These are phyloP conservation scores for Aaosphaeria arxii DNA, from an alignment of 2,329 filamentous ascomycete species.

Conservation along the genomic window DNA sequence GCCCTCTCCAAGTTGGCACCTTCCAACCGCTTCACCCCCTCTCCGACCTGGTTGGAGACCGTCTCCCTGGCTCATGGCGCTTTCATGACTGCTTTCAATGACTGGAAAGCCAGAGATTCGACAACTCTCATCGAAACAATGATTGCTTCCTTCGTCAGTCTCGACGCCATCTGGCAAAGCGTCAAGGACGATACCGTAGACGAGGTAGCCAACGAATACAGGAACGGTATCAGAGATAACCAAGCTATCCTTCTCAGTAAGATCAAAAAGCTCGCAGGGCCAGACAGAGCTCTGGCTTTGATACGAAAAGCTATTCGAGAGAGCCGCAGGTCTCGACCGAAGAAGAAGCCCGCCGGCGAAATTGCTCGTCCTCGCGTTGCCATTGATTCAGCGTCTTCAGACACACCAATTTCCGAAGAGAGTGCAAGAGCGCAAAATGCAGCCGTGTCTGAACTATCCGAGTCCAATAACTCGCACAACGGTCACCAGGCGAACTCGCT, in stretches of 20 bases:
- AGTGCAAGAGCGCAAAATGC: conserved; percentile 36
- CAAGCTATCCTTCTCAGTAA: conserved; percentile 75
- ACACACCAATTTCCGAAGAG: conserved; percentile 22
- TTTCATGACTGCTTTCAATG: conserved; percentile 75
- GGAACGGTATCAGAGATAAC: conserved; percentile 76
- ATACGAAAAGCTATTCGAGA: conserved; percentile 74
- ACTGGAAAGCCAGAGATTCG: conserved; percentile 80
- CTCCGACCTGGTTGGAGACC: conserved; percentile 58
- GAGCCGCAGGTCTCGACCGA: conserved; percentile 62
- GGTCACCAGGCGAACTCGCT: conserved; percentile 43
- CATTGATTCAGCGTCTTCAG: conserved; percentile 37
- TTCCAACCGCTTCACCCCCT: conserved; percentile 65
- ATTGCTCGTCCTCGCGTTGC: conserved; percentile 64
- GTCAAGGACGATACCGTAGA: conserved; percentile 76
- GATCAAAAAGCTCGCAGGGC: conserved; percentile 74
- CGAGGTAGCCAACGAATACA: conserved; percentile 71
- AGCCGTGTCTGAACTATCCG: conserved; percentile 29
- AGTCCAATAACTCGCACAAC: conserved; percentile 14
- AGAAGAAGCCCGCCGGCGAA: conserved; percentile 66
- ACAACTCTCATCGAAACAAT: conserved; percentile 77
- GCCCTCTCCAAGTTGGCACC: conserved; percentile 64
- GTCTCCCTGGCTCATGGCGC: conserved; percentile 69
- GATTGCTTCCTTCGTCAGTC: conserved; percentile 81
- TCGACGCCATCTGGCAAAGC: conserved; percentile 79
- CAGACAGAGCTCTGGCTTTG: conserved; percentile 66